A percentile compares a stretch with the other conserved stretches of the same genome.
Evolutionary conservation across 345 rosid species (phyloP).

Genomic region (Trapa incisa): DNA sequence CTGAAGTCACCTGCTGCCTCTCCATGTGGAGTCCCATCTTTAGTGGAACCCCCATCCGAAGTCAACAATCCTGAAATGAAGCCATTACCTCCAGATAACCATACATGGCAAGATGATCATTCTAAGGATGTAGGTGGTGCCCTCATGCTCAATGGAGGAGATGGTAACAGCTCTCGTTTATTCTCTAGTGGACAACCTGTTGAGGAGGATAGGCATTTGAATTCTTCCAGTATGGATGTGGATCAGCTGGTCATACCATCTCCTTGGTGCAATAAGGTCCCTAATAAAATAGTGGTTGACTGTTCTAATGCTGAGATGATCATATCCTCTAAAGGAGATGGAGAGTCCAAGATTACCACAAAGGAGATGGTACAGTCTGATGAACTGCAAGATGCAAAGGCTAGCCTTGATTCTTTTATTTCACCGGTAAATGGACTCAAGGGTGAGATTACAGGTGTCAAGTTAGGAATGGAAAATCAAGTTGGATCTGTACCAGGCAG

Average conservation of each 20-base stretch:
- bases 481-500: conserved; percentile 15
- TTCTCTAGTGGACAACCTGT: conserved; percentile 15
- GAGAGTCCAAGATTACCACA: background rate
- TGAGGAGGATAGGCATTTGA: conserved; percentile 15
- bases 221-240: conserved; percentile 23
- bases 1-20: conserved; percentile 41
- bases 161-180: conserved; percentile 10
- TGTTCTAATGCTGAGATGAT: conserved; percentile 11
- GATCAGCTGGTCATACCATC: conserved; percentile 28
- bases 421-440: conserved; percentile 22
- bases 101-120: conserved; percentile 16
- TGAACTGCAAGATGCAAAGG: conserved; percentile 19
- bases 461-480: conserved; percentile 16
- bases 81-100: conserved; percentile 17
- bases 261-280: conserved; percentile 26
- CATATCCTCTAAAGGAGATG: conserved; percentile 8
- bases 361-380: conserved; percentile 1
- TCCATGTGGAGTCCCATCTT: conserved; percentile 24
- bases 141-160: conserved; percentile 16
- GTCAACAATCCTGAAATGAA: conserved; percentile 26
- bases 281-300: conserved; percentile 18
- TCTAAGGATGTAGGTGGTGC: conserved; percentile 18
- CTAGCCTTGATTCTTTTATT: conserved; percentile 10
- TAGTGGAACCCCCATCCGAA: conserved; percentile 20
- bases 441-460: conserved; percentile 9